These are phyloP conservation scores for Marasmius sp. DNA, from an alignment of 1,284 basidiomycete species.

Conservation along the genomic window DNA sequence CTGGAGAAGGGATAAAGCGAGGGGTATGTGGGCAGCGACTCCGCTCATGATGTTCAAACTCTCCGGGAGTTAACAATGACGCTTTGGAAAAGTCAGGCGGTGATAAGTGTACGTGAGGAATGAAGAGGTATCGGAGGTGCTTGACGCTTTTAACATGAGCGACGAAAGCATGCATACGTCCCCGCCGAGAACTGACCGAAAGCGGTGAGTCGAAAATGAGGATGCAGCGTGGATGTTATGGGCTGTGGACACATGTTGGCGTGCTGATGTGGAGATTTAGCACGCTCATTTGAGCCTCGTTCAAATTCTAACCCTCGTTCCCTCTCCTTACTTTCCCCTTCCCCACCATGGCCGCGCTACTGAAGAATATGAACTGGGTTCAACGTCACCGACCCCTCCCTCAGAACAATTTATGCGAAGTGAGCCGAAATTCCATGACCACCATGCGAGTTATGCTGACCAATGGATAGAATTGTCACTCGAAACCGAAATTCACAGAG, in stretches of 20 bases:
- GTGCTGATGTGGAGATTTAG: not conserved
- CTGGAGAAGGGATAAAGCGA: conserved; percentile 51
- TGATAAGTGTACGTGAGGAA: conserved; percentile 18
- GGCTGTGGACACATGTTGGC: not conserved
- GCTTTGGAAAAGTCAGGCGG: conserved; percentile 2
- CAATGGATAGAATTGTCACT: conserved; percentile 49
- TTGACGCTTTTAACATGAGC: not conserved
- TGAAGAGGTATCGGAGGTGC: conserved; percentile 13
- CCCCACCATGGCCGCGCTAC: not conserved
- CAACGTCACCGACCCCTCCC: not conserved
- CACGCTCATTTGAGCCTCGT: not conserved
- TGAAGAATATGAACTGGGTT: conserved; percentile 2
- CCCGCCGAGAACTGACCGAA: not conserved
- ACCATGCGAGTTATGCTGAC: not conserved
- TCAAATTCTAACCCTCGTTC: not conserved
- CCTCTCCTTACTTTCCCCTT: not conserved
- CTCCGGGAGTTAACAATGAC: conserved; percentile 12
- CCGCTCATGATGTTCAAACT: conserved; percentile 16
- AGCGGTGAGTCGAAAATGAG: not conserved
- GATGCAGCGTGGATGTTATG: conserved; percentile 4
- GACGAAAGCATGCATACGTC: too few species aligned
- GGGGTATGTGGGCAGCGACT: conserved; percentile 49
- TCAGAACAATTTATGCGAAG: conserved; percentile 7
- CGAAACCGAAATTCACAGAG: conserved; percentile 57
- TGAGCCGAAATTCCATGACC: not conserved